Conservation (phyloP, 768 basidiomycete species). For the Chalciporus piperatus region DNA sequence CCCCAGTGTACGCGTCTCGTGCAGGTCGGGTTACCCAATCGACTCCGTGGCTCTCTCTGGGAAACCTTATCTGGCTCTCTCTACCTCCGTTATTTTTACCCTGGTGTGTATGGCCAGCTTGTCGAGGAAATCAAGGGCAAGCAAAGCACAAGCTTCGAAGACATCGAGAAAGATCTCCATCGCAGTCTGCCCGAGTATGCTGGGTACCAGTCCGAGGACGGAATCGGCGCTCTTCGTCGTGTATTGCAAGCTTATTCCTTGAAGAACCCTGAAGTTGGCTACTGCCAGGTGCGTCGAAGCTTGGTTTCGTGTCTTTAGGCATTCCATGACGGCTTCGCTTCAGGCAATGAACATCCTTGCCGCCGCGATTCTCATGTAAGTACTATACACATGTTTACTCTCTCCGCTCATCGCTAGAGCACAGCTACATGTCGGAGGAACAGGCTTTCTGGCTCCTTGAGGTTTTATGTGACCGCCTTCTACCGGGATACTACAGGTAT, state of each 20-base stretch:
- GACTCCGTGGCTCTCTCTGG: conserved; percentile 97
- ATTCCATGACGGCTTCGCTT: neutral
- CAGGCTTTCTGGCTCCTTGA: conserved; percentile 97
- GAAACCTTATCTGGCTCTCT: conserved; percentile 94
- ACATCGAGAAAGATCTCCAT: conserved; percentile 98
- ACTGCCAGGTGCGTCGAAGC: conserved; percentile 69
- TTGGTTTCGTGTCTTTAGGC: neutral
- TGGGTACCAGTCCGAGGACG: conserved; percentile 89
- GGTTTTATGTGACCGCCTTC: conserved; percentile 88
- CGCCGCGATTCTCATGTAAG: conserved; percentile 90
- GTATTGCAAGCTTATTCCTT: conserved; percentile 96
- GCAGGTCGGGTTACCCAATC: conserved; percentile 93
- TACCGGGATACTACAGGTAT: conserved; percentile 97
- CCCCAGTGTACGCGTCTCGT: conserved; percentile 96
- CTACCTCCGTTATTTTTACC: conserved; percentile 84
- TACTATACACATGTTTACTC: conserved; percentile 2
- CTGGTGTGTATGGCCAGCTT: conserved; percentile 75
- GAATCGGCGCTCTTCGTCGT: conserved; percentile 78
- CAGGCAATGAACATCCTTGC: conserved; percentile 98
- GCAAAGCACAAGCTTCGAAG: conserved; percentile 87
- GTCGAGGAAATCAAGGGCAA: conserved; percentile 75
- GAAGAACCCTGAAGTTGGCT: conserved; percentile 91
- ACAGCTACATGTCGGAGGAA: conserved; percentile 97
- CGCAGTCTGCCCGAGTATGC: conserved; percentile 95
- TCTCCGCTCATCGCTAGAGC: conserved; percentile 7